A percentile compares a stretch with the other conserved stretches of the same genome.
Evolutionary conservation across 768 basidiomycete genomes (phyloP).

Genomic region (Daedaleopsis nitida): DNA sequence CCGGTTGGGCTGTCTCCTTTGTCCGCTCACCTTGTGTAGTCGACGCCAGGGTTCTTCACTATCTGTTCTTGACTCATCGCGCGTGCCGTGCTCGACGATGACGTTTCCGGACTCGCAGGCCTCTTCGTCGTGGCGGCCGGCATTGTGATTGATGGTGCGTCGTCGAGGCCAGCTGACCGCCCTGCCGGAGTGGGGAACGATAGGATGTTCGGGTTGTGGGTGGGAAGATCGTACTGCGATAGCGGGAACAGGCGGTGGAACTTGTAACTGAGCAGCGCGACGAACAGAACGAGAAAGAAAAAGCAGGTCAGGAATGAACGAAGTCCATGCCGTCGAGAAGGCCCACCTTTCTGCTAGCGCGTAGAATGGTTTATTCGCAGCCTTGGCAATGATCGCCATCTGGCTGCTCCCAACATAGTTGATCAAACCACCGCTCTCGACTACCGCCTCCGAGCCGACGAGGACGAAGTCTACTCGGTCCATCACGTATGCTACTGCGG

Average conservation of each 20-base stretch:
- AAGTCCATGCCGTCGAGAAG: neutral
- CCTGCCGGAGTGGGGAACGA: slow-evolving; percentile 54
- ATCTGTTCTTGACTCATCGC: slow-evolving; percentile 84
- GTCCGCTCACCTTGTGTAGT: slow-evolving; percentile 79
- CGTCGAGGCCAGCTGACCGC: slow-evolving; percentile 21
- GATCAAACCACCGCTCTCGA: slow-evolving; percentile 91
- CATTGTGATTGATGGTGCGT: slow-evolving; percentile 4
- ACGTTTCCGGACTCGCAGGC: slow-evolving; percentile 1
- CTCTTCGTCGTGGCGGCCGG: slow-evolving; percentile 6
- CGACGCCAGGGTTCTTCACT: slow-evolving; percentile 83
- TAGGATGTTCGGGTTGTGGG: slow-evolving; percentile 73
- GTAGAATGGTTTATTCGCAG: slow-evolving; percentile 94
- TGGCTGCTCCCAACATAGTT: slow-evolving; percentile 96
- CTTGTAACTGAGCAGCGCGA: slow-evolving; percentile 70
- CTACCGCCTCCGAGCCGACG: slow-evolving; percentile 97
- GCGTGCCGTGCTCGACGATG: slow-evolving; percentile 27
- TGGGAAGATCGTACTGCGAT: slow-evolving; percentile 88
- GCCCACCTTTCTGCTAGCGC: slow-evolving; percentile 85
- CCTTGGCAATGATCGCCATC: slow-evolving; percentile 94
- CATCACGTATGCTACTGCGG: slow-evolving; percentile 96
- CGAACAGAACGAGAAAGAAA: slow-evolving; percentile 1
- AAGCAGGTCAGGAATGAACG: neutral
- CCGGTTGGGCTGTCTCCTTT: slow-evolving; percentile 1
- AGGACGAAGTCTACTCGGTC: slow-evolving; percentile 94
- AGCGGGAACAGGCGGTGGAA: slow-evolving; percentile 95